phyloP scores from a whole-genome alignment of 345 rosid genomes.

The Aquilaria malaccensis region DNA sequence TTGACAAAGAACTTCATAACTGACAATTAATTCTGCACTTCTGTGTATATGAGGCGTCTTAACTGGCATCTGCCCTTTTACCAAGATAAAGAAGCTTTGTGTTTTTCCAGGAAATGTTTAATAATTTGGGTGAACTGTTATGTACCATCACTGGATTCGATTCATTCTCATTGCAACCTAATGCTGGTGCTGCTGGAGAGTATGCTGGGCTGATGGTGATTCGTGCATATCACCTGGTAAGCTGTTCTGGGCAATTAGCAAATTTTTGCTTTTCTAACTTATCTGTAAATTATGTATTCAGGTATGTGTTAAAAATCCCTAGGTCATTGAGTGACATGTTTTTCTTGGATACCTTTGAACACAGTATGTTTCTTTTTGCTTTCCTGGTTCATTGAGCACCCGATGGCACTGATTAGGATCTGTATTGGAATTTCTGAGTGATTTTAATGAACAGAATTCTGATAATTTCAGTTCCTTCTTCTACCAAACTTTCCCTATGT shows the following conservation, averaged over 20 bases:
- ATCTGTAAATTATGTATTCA: no score
- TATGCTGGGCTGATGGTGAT: constrained; percentile 99
- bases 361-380: no score
- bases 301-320: background rate
- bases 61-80: constrained; percentile 10
- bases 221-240: constrained; percentile 92
- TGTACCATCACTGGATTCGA: constrained; percentile 94
- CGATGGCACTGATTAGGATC: no score
- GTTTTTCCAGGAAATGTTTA: constrained; percentile 81
- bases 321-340: background rate
- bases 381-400: no score
- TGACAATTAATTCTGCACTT: background rate
- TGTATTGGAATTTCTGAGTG: no score
- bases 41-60: background rate
- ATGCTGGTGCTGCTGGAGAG: constrained; percentile 99
- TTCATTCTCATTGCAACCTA: constrained; percentile 98
- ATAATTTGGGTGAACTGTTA: constrained; percentile 69
- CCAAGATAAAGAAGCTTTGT: constrained; percentile 8
- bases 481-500: no score
- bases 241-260: background rate
- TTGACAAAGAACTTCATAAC: constrained; percentile 1
- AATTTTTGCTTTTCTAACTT: no score
- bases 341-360: background rate
- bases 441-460: no score
- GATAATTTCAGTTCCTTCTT: no score